Evolutionary conservation across 2,329 filamentous ascomycete genomes (phyloP).

Genomic region (Monilinia fructigena): DNA sequence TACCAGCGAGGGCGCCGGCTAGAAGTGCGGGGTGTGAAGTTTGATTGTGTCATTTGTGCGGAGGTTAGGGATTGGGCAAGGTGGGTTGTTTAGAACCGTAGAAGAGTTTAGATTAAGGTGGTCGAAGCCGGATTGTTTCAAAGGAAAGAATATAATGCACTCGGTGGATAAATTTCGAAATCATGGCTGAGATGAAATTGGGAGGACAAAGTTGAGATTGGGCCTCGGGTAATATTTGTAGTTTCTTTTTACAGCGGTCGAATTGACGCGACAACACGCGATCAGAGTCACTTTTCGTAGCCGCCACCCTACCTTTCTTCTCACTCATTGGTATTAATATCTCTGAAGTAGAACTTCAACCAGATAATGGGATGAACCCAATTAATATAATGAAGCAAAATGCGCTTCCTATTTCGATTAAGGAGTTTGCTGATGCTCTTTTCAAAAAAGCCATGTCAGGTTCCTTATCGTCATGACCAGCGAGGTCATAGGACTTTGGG

Average conservation of each 20-base stretch:
- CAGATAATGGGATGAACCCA: conserved; percentile 14
- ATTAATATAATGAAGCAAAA: conserved; percentile 21
- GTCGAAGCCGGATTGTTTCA: conserved; percentile 14
- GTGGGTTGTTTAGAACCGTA: not conserved
- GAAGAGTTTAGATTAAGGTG: conserved; percentile 3
- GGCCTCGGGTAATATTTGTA: conserved; percentile 20
- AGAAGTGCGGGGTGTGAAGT: conserved; percentile 62
- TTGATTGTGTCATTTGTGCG: conserved; percentile 39
- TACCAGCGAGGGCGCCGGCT: conserved; percentile 88
- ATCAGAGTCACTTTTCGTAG: not conserved
- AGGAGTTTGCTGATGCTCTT: conserved; percentile 30
- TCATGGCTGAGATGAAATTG: conserved; percentile 15
- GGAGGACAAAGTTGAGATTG: conserved; percentile 23
- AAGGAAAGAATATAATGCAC: conserved; percentile 5
- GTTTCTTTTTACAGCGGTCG: not conserved
- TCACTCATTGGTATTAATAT: not conserved
- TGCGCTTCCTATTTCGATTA: conserved; percentile 24
- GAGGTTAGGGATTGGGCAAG: conserved; percentile 21
- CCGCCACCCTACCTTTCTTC: not conserved
- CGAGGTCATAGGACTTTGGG: conserved; percentile 1
- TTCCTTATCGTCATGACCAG: conserved; percentile 15
- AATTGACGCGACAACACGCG: conserved; percentile 1
- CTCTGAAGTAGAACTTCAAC: not conserved
- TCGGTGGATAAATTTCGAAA: not conserved
- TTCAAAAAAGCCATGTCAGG: conserved; percentile 23